Percentiles rank a stretch among this genome's conserved stretches.
Conservation (phyloP, 352 stramenopile species). For the Phytopythium oedochilum region DNA sequence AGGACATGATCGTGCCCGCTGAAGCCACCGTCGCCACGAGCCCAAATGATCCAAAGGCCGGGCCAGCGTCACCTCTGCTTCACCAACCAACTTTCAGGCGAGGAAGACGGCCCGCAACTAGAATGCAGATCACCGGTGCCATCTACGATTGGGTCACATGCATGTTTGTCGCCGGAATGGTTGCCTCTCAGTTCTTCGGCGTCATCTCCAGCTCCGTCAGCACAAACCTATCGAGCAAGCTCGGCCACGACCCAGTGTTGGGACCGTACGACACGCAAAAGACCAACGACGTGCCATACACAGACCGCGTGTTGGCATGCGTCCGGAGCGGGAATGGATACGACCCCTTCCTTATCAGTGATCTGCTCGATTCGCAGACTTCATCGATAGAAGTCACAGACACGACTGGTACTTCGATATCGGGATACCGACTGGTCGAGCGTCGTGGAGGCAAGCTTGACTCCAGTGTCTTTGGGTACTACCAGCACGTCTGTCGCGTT, state of each 20-base stretch:
- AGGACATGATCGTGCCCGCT: not conserved
- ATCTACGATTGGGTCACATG: constrained; percentile 2
- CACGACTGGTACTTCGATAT: no score
- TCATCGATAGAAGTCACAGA: not conserved
- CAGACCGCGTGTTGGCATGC: constrained; percentile 1
- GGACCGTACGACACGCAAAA: not conserved
- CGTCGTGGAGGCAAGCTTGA: constrained; percentile 10
- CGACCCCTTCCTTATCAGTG: not conserved
- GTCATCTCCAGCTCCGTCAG: not conserved
- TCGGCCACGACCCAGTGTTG: not conserved
- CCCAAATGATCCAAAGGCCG: not conserved
- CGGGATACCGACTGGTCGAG: constrained; percentile 14
- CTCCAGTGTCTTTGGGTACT: constrained; percentile 10
- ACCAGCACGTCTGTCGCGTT: constrained; percentile 15
- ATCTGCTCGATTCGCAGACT: not conserved
- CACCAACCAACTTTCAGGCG: not conserved
- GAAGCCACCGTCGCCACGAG: no score
- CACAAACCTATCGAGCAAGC: not conserved
- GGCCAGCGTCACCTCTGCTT: not conserved
- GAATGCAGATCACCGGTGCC: not conserved
- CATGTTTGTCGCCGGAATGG: constrained; percentile 4
- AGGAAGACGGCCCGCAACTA: not conserved
- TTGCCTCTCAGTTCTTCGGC: constrained; percentile 15
- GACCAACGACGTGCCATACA: constrained; percentile 3
- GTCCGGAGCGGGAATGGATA: not conserved